phyloP scores from a whole-genome alignment of 768 basidiomycete genomes.

The Punctularia strigosozonata region DNA sequence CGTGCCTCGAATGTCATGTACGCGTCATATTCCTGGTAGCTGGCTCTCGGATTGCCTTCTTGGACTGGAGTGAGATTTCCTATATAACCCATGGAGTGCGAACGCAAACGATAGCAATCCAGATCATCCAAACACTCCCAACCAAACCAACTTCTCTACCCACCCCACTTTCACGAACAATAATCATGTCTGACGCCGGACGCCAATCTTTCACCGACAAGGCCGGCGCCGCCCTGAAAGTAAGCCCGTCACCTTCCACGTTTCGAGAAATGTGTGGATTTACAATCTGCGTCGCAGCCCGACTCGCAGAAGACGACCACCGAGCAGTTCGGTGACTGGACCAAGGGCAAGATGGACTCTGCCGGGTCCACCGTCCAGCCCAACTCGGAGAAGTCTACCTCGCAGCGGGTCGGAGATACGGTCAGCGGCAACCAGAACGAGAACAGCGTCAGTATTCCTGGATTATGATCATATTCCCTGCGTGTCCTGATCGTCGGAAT shows the following conservation, averaged over 20 bases:
- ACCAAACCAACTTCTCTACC: no score
- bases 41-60: no score
- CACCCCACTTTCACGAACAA: no score
- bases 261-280: not conserved
- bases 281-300: slow-evolving; percentile 26
- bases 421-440: slow-evolving; percentile 36
- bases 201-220: slow-evolving; percentile 55
- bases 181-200: slow-evolving; percentile 44
- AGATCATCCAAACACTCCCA: no score
- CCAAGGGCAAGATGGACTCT: slow-evolving; percentile 38
- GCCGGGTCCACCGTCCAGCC: slow-evolving; percentile 37
- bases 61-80: no score
- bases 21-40: no score
- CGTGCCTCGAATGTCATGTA: no score
- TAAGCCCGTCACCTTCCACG: no score
- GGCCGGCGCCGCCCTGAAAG: slow-evolving; percentile 37
- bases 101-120: no score
- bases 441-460: slow-evolving; percentile 22
- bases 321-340: slow-evolving; percentile 36
- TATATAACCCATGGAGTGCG: no score
- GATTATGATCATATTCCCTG: not conserved
- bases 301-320: slow-evolving; percentile 45
- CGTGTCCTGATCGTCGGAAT: not conserved
- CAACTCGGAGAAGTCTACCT: slow-evolving; percentile 39
- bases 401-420: slow-evolving; percentile 37